These are phyloP conservation scores for Zygotorulaspora sp. DNA, from an alignment of 805 yeast species.

Conservation along the genomic window DNA sequence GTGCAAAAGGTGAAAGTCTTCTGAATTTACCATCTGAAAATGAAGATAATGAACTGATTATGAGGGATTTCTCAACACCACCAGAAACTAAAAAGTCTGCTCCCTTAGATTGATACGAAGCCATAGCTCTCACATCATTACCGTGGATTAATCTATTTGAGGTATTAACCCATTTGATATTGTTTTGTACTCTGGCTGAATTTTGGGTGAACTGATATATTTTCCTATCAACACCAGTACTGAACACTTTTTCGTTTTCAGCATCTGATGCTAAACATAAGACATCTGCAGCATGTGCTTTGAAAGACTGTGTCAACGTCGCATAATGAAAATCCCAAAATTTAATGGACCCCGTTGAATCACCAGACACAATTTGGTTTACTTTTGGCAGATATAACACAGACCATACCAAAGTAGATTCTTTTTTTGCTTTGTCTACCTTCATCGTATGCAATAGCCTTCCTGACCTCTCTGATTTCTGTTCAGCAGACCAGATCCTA, in stretches of 20 bases:
- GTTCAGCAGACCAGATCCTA: constrained; percentile 65
- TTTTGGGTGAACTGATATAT: constrained; percentile 56
- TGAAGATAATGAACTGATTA: constrained; percentile 55
- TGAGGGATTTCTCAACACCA: constrained; percentile 71
- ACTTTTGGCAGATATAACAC: constrained; percentile 57
- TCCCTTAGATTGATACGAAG: constrained; percentile 63
- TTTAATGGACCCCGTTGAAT: constrained; percentile 90
- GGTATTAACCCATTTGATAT: constrained; percentile 65
- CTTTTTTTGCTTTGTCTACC: constrained; percentile 83
- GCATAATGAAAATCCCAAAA: constrained; percentile 83
- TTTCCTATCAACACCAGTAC: constrained; percentile 92
- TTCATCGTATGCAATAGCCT: constrained; percentile 79
- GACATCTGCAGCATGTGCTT: constrained; percentile 88
- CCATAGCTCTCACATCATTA: constrained; percentile 76
- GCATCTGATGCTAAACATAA: constrained; percentile 62
- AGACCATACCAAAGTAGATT: constrained; percentile 89
- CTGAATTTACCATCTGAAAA: constrained; percentile 68
- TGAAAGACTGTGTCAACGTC: constrained; percentile 74
- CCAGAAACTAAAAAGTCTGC: constrained; percentile 71
- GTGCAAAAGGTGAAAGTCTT: constrained; percentile 59
- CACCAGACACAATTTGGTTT: constrained; percentile 87
- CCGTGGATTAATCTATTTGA: constrained; percentile 78
- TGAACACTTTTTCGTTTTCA: constrained; percentile 60
- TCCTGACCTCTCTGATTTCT: constrained; percentile 44
- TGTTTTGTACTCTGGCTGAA: background rate